These are phyloP conservation scores for Trichosanthes truncata DNA, from an alignment of 306 rosid species.

Conservation along the genomic window DNA sequence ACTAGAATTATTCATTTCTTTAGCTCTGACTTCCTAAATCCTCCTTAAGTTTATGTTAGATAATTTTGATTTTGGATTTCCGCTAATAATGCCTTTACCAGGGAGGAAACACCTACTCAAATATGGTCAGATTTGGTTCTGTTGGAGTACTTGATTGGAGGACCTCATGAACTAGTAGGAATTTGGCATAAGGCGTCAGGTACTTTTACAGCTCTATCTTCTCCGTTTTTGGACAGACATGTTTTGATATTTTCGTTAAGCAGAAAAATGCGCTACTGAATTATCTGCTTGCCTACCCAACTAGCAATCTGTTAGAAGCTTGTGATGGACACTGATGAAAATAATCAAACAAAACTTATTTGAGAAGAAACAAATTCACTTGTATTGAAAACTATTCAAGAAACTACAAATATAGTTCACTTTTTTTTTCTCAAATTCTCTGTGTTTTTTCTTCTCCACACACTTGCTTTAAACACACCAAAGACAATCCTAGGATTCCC, in stretches of 20 bases:
- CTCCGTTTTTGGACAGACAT: not conserved
- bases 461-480: not conserved
- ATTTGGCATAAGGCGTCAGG: conserved; percentile 47
- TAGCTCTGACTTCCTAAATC: not conserved
- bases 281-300: not conserved
- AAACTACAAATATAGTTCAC: not conserved
- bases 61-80: not conserved
- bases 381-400: not conserved
- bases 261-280: not conserved
- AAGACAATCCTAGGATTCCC: no score
- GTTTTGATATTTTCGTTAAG: not conserved
- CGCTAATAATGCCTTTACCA: not conserved
- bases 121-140: conserved; percentile 41
- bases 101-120: conserved; percentile 85
- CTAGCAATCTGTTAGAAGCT: not conserved
- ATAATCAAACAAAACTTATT: not conserved
- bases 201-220: conserved; percentile 1
- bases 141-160: conserved; percentile 72
- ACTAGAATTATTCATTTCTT: not conserved
- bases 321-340: not conserved
- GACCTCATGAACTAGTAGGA: conserved; percentile 39
- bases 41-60: not conserved
- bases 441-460: not conserved
- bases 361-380: not conserved
- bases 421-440: not conserved